Base-by-base conservation (phyloP, 345 rosid species). In the Durio zibethinus region DNA sequence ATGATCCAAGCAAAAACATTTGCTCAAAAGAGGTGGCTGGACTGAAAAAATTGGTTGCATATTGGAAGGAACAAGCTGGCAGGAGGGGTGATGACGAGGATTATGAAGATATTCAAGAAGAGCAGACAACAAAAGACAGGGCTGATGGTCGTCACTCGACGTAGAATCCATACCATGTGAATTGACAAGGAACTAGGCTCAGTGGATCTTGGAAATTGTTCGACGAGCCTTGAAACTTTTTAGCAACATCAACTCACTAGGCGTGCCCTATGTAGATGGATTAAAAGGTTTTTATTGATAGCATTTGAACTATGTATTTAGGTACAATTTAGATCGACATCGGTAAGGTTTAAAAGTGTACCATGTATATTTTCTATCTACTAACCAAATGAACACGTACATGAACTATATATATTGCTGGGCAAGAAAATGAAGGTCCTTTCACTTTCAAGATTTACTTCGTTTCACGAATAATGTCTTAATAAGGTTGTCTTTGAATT, bases 11-110 rank as follows among this genome's bases (percentile, higher is more conserved):
- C 84, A 92, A 92, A 85, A 92, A 96, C 80, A 79, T 93, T 38
- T 87, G 92, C 4, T 92, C 99, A 0, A 96, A 93, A 85, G 98
- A 96, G 77, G 89, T 96, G 65, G 85, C 89, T 68, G 92, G 97
- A 40, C 74, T 96, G 91, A 93, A 92, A 80, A 96, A 91, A 77
- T 38, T 93, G 83, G 94, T 92, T 31, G 87, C 91, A 6, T 88
- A 90, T 64, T 91, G 99, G 97, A 96, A 92, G 76, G 97, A 92
- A 80, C 99, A 93, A 83, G 98, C 99, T 0, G 98, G 94, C 7
- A 89, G 80, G 81, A 93, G 57, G 79, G 86, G 87, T 4, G 97
- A 91, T 3, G 91, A 86, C 23, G 99, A 96, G 76, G 98, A 92
- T 10, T 80, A 86, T 48, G 97, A 93, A 73, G 98, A 93, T 79